Percentiles rank a stretch among this genome's conserved stretches.
Evolutionary conservation across 257 asterid genomes (phyloP).

Genomic region (Salvia splendens): DNA sequence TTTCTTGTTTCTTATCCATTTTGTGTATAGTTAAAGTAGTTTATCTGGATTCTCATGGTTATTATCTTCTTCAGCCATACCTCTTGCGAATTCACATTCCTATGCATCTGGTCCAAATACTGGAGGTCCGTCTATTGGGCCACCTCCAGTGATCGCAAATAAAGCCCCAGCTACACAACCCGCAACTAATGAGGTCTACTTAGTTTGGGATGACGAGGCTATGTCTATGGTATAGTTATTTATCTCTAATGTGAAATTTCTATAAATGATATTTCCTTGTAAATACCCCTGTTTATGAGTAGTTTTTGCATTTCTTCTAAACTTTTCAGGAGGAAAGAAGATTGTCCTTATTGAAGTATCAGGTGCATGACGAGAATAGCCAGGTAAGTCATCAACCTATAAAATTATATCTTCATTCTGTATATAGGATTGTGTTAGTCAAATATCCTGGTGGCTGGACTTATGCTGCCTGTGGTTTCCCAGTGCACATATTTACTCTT

Average conservation of each 20-base stretch:
- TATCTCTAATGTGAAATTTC: conserved; percentile 17
- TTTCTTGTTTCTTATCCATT: conserved; percentile 8
- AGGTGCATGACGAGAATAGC: conserved; percentile 99
- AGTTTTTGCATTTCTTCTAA: conserved; percentile 21
- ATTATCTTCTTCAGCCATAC: conserved; percentile 35
- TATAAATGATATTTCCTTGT: conserved; percentile 1
- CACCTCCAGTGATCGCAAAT: conserved; percentile 93
- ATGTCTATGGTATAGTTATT: conserved; percentile 86
- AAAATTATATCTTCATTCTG: conserved; percentile 35
- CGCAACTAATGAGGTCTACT: conserved; percentile 85
- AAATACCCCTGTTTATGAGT: conserved; percentile 6
- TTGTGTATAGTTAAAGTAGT: not conserved
- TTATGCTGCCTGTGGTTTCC: conserved; percentile 43
- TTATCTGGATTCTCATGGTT: conserved; percentile 16
- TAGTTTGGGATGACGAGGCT: conserved; percentile 99
- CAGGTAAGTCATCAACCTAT: conserved; percentile 87
- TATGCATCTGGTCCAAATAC: conserved; percentile 98
- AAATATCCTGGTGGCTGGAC: conserved; percentile 56
- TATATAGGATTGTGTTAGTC: conserved; percentile 46
- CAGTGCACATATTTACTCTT: conserved; percentile 48
- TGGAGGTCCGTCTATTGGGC: conserved; percentile 92
- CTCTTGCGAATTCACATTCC: conserved; percentile 69
- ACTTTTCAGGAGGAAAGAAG: conserved; percentile 92
- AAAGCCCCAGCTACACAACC: conserved; percentile 84
- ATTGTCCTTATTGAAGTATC: conserved; percentile 90